Base-by-base conservation (phyloP, 768 basidiomycete species). In the Mycena venus region DNA sequence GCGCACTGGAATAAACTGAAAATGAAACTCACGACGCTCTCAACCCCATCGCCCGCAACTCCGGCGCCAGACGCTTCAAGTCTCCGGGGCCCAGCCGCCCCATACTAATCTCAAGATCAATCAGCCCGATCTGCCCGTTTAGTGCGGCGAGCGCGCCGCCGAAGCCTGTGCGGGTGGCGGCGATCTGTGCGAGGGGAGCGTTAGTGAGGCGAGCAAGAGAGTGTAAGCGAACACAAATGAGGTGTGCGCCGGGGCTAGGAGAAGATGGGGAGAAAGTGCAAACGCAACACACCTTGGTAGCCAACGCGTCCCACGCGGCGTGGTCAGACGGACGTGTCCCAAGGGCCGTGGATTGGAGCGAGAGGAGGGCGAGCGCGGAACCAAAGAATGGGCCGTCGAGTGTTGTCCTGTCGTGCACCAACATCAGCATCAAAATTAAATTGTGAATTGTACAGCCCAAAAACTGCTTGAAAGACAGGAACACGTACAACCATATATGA, bases 41-140 rank as follows among this genome's bases (percentile, higher is more conserved):
- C 61, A 86, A 84, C 71, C 83, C 83, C 23, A 88, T 69, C 4
- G 83, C 83, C 67, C 84, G 83, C 47, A 88, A 72, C 70, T 86
- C 85, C n/a, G 66, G 78, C 51, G 81, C 84, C 51, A 88, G 78
- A 56, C 81, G 82, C 74, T 85, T 84, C 55, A 88, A 77, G 65
- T 88, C 87, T 0, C 77, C 78, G 4, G 87, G 85, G 5, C 87
- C 86, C 10, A 88, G 81, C 3, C 85, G 80, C 4, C 87, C 87
- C n/a, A 86, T 71, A 21, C 86, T 87, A 8, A 84, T 70, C 70
- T 88, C 87, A 15, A 88, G 76, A 60, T 86, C 86, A 3, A 85
- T 83, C 49, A 86, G 75, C 34, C 80, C 82, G 56, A 86, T 80
- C 72, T 87, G 86, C 1, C 80, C 81, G 2, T 79, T 70, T 8